Evolutionary conservation across 495 filamentous ascomycete species (phyloP).

Genomic region (Xylaria telfairii): DNA sequence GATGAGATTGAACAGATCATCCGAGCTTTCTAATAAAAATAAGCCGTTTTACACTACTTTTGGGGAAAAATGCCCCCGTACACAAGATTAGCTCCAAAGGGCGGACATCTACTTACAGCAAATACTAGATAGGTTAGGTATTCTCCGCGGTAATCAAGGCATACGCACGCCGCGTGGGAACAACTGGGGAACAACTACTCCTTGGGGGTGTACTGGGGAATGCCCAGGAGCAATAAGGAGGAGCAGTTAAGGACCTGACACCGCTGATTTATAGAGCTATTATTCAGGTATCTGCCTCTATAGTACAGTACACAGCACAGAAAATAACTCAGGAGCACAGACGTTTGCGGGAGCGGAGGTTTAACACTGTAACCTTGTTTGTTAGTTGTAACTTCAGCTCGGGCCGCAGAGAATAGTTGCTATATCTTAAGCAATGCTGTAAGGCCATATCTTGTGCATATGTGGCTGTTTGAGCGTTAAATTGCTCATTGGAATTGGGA

Average conservation of each 20-base stretch:
- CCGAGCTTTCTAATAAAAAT: neutral
- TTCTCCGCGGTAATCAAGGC: too few relatives aligned
- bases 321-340: slow-evolving; percentile 18
- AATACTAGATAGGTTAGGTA: neutral
- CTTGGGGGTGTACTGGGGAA: too few relatives aligned
- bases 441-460: neutral
- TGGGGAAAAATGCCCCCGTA: neutral
- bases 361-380: neutral
- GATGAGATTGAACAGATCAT: slow-evolving; percentile 4
- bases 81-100: neutral
- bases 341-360: neutral
- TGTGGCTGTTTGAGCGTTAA: slow-evolving; percentile 22
- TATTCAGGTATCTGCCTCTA: neutral
- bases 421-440: slow-evolving; percentile 13
- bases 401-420: slow-evolving; percentile 1
- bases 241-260: neutral
- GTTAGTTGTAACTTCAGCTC: slow-evolving; percentile 3
- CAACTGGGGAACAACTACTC: too few relatives aligned
- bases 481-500: slow-evolving; percentile 22
- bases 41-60: neutral
- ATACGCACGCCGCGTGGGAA: too few relatives aligned
- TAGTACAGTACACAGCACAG: neutral
- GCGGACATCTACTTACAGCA: neutral
- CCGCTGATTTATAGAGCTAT: neutral
- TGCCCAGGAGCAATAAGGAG: neutral